phyloP scores from a whole-genome alignment of 148 eudicot species.

The Euryodendron excelsum region DNA sequence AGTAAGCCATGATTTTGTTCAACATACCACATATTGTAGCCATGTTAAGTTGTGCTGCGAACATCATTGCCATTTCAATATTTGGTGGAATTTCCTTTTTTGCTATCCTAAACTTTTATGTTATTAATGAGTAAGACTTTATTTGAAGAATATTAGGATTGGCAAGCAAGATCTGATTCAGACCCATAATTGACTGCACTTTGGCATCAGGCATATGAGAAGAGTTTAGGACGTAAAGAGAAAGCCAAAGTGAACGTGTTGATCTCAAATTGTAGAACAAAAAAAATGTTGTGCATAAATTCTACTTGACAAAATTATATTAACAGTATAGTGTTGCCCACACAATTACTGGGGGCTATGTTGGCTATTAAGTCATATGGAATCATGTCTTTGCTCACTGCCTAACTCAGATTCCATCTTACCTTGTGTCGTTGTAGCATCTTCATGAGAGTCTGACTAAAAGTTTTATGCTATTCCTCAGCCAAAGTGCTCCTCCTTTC shows the following conservation, averaged over 20 bases:
- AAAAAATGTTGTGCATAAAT: neutral
- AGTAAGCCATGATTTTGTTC: slow-evolving; percentile 37
- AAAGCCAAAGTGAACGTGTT: neutral
- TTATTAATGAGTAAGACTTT: neutral
- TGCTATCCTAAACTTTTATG: neutral
- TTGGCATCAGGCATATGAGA: neutral
- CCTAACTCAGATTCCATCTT: neutral
- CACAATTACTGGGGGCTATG: neutral
- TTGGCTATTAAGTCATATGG: neutral
- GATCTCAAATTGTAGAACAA: neutral
- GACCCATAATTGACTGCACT: neutral
- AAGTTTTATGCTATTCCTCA: neutral
- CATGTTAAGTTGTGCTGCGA: slow-evolving; percentile 12
- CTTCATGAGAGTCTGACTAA: neutral
- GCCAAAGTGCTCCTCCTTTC: neutral
- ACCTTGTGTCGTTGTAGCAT: neutral
- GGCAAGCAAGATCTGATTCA: neutral
- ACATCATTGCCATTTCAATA: neutral
- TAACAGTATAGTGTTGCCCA: too few species aligned
- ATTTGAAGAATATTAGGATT: neutral
- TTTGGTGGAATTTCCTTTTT: neutral
- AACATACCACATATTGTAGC: neutral
- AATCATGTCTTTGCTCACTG: neutral
- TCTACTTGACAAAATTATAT: neutral
- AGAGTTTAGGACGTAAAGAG: neutral